These are phyloP conservation scores for Crithidia bombi DNA, from an alignment of 208 protist species.

Conservation along the genomic window DNA sequence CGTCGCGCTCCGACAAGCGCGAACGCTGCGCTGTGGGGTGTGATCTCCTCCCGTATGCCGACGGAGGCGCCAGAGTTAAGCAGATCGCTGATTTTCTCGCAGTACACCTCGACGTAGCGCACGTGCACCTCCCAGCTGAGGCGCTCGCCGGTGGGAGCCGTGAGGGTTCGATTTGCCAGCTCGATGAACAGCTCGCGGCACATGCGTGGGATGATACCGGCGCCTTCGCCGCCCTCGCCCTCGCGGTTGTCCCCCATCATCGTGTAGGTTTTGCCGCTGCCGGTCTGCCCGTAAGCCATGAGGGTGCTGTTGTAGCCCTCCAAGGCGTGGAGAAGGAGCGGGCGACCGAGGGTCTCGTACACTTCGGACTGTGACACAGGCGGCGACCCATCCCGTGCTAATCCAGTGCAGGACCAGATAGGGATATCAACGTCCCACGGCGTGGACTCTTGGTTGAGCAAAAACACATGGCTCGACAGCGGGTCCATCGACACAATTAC, in stretches of 20 bases:
- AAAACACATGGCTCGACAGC: conserved; percentile 34
- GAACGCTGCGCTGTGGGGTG: conserved; percentile 62
- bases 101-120: conserved; percentile 92
- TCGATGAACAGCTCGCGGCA: conserved; percentile 85
- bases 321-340: conserved; percentile 90
- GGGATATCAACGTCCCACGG: conserved; percentile 66
- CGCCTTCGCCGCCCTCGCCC: conserved; percentile 26
- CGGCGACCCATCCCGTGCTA: conserved; percentile 49
- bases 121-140: conserved; percentile 84
- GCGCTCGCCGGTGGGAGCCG: conserved; percentile 43
- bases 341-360: conserved; percentile 87
- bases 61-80: conserved; percentile 71
- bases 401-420: conserved; percentile 68
- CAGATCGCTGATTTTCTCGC: conserved; percentile 88
- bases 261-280: conserved; percentile 91
- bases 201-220: conserved; percentile 85
- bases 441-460: conserved; percentile 41
- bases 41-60: conserved; percentile 70
- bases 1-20: conserved; percentile 63
- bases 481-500: conserved; percentile 81
- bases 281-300: conserved; percentile 92
- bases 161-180: conserved; percentile 50
- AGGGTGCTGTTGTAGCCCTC: conserved; percentile 91
- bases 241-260: conserved; percentile 75
- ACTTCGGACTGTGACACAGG: conserved; percentile 68